These are phyloP conservation scores for Pouteria glomerata DNA, from an alignment of 148 eudicot genomes.

Conservation along the genomic window DNA sequence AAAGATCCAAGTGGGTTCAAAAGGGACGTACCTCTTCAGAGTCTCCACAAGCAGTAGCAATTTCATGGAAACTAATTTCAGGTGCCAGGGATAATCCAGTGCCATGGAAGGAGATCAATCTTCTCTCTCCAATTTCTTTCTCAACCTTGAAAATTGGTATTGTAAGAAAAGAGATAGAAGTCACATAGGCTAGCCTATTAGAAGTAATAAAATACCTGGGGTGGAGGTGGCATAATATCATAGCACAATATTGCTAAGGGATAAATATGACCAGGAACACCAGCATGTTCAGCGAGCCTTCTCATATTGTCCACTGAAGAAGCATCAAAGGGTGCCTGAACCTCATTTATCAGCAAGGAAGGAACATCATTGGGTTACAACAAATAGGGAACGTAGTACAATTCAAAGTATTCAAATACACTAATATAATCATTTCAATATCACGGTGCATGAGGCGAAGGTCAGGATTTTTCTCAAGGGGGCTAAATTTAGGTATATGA, in stretches of 20 bases:
- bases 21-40: constrained; percentile 61
- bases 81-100: constrained; percentile 74
- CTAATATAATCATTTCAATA: not conserved
- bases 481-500: not conserved
- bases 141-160: constrained; percentile 51
- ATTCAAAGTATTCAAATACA: constrained; percentile 3
- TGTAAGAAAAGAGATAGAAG: not conserved
- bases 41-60: constrained; percentile 40
- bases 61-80: constrained; percentile 39
- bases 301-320: constrained; percentile 86
- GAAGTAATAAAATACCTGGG: constrained; percentile 45
- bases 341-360: constrained; percentile 31
- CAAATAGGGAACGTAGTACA: not conserved
- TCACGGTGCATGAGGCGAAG: not conserved
- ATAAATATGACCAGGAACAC: constrained; percentile 82
- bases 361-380: constrained; percentile 9
- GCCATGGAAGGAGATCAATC: constrained; percentile 76
- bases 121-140: constrained; percentile 93
- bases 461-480: not conserved
- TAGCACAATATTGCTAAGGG: constrained; percentile 77
- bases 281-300: constrained; percentile 83
- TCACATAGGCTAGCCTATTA: not conserved
- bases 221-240: constrained; percentile 98
- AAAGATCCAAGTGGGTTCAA: not conserved
- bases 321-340: constrained; percentile 90